phyloP scores from a whole-genome alignment of 1,284 basidiomycete genomes.

The Fomitopsis pinicola region DNA sequence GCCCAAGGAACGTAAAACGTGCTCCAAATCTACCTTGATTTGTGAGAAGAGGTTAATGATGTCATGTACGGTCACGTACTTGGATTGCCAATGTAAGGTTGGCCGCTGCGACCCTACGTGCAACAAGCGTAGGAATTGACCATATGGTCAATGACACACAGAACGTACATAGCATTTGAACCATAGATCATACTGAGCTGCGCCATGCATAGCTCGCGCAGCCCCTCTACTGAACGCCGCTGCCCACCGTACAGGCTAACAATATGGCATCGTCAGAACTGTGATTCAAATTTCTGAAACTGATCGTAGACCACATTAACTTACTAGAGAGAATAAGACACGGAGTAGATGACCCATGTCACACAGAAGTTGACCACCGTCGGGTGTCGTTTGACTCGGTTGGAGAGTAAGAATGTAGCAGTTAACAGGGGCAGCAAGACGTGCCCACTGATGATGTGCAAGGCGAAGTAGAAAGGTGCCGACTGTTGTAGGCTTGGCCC shows the following conservation, averaged over 20 bases:
- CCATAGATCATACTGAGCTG: constrained; percentile 53
- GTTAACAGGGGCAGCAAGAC: constrained; percentile 29
- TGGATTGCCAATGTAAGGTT: constrained; percentile 42
- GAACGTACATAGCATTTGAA: constrained; percentile 46
- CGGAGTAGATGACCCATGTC: constrained; percentile 50
- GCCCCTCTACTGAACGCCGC: constrained; percentile 6
- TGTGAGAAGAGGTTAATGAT: constrained; percentile 30
- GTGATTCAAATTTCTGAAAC: not conserved
- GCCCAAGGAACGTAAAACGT: constrained; percentile 27
- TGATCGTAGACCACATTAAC: constrained; percentile 18
- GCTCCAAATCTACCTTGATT: constrained; percentile 34
- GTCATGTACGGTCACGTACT: not conserved
- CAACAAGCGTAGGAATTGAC: not conserved
- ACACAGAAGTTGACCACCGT: constrained; percentile 37
- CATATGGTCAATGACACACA: not conserved
- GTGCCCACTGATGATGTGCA: constrained; percentile 28
- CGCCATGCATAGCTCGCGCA: constrained; percentile 34
- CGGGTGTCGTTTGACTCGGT: constrained; percentile 23
- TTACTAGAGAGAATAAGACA: constrained; percentile 47
- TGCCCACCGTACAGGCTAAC: constrained; percentile 34
- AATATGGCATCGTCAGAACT: not conserved
- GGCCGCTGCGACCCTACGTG: constrained; percentile 41
- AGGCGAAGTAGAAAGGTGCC: constrained; percentile 17
- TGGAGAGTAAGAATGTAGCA: constrained; percentile 25
- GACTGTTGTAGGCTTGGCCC: not conserved